Conservation (phyloP, 371 early-diverging fungal species). For the Homolaphlyctis polyrhiza region DNA sequence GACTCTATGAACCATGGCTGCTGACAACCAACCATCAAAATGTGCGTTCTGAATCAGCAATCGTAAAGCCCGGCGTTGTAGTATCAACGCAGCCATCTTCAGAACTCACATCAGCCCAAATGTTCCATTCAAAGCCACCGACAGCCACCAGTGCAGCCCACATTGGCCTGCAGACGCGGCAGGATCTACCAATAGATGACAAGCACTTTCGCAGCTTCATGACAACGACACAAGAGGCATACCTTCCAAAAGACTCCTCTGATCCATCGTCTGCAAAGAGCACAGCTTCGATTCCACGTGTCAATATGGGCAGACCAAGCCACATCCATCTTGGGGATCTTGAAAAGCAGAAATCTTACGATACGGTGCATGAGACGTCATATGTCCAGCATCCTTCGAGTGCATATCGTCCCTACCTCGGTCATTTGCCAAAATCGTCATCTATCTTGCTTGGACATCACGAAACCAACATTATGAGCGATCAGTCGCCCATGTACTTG, state of each 20-base stretch:
- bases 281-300: background rate
- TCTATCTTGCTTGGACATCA: background rate
- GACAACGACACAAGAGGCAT: conserved; percentile 32
- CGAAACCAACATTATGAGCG: background rate
- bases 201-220: conserved; percentile 21
- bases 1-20: too few relatives aligned
- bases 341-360: conserved; percentile 19
- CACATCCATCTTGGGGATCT: conserved; percentile 19
- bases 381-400: conserved; percentile 17
- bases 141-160: conserved; percentile 31
- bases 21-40: too few relatives aligned
- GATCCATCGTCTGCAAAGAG: background rate
- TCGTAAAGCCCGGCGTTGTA: background rate
- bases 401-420: conserved; percentile 1
- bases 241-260: conserved; percentile 1
- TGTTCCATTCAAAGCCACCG: conserved; percentile 13
- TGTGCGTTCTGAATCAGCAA: background rate
- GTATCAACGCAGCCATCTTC: background rate
- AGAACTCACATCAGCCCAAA: conserved; percentile 7
- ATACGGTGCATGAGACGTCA: conserved; percentile 23
- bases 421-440: background rate
- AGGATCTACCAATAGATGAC: conserved; percentile 37
- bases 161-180: conserved; percentile 28
- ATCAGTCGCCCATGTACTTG: background rate
- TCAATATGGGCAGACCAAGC: background rate